Evolutionary conservation across 2,329 filamentous ascomycete species (phyloP).

Genomic region (Aspergillus udagawae): DNA sequence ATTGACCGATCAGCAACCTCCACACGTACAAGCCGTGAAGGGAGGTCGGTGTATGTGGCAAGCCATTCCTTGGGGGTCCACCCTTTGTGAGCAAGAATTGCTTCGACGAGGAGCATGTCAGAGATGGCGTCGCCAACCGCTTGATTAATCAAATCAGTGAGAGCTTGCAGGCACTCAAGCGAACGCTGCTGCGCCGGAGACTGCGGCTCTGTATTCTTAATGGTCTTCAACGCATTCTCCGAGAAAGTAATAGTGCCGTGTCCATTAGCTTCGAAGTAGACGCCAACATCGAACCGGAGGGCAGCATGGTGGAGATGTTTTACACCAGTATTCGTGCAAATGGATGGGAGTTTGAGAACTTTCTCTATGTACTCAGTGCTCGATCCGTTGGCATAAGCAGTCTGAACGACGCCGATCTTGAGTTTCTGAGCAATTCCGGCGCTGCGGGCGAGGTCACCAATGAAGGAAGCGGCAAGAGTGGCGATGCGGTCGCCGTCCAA

Average conservation of each 20-base stretch:
- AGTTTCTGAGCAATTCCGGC: slow-evolving; percentile 76
- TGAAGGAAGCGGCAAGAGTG: slow-evolving; percentile 87
- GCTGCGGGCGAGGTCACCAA: slow-evolving; percentile 78
- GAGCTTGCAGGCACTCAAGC: slow-evolving; percentile 75
- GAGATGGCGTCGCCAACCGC: slow-evolving; percentile 94
- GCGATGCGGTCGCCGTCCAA: slow-evolving; percentile 96
- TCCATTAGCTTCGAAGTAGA: slow-evolving; percentile 98
- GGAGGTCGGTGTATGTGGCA: slow-evolving; percentile 86
- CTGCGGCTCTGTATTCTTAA: slow-evolving; percentile 75
- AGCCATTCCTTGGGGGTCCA: slow-evolving; percentile 92
- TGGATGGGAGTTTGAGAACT: slow-evolving; percentile 79
- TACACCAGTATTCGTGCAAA: slow-evolving; percentile 91
- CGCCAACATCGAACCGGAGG: slow-evolving; percentile 87
- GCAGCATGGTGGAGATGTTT: slow-evolving; percentile 98
- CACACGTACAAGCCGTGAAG: slow-evolving; percentile 90
- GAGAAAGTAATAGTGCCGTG: slow-evolving; percentile 97
- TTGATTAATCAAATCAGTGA: slow-evolving; percentile 94
- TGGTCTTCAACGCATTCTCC: slow-evolving; percentile 71
- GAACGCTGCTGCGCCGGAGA: slow-evolving; percentile 89
- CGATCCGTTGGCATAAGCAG: slow-evolving; percentile 94
- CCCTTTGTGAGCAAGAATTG: slow-evolving; percentile 89
- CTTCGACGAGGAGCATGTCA: slow-evolving; percentile 92
- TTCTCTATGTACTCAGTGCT: slow-evolving; percentile 90
- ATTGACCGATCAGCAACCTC: slow-evolving; percentile 82
- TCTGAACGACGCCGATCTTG: slow-evolving; percentile 92